These are phyloP conservation scores for Alternaria sp. DNA, from an alignment of 2,329 filamentous ascomycete species.

Conservation along the genomic window DNA sequence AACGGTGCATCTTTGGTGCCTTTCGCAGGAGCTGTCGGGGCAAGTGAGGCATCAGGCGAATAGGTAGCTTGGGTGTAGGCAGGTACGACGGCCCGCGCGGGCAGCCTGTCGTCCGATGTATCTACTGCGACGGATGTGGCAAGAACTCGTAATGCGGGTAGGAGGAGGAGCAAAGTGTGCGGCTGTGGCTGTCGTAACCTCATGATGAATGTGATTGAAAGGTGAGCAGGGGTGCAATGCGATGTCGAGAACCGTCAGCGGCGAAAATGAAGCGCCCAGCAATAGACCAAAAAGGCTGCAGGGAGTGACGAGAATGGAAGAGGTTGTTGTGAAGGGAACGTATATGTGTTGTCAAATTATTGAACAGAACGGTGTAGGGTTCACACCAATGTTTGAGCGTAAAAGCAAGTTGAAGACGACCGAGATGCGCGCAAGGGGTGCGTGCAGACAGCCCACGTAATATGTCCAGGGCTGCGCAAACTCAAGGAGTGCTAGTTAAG, in stretches of 20 bases:
- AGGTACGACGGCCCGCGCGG: constrained; percentile 44
- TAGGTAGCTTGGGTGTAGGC: constrained; percentile 33
- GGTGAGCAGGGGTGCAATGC: constrained; percentile 17
- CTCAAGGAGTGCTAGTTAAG: constrained; percentile 26
- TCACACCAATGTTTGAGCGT: constrained; percentile 23
- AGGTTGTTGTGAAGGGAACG: constrained; percentile 7
- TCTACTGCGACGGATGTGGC: constrained; percentile 57
- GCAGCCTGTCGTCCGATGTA: constrained; percentile 28
- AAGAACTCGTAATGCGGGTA: constrained; percentile 68
- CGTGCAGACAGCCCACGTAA: constrained; percentile 32
- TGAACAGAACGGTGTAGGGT: constrained; percentile 14
- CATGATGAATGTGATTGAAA: constrained; percentile 58
- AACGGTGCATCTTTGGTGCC: constrained; percentile 85
- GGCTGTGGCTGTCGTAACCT: constrained; percentile 65
- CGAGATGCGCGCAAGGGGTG: constrained; percentile 41
- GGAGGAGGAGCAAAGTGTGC: constrained; percentile 59
- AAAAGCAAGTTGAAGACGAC: constrained; percentile 20
- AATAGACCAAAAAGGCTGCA: not conserved
- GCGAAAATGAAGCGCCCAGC: constrained; percentile 4
- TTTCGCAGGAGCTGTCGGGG: constrained; percentile 39
- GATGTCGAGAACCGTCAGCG: constrained; percentile 8
- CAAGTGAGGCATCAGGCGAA: constrained; percentile 31
- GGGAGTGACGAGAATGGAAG: constrained; percentile 24
- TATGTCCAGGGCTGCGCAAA: constrained; percentile 23
- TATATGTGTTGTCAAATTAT: constrained; percentile 2